phyloP scores from a whole-genome alignment of 2,329 filamentous ascomycete genomes.

The Byssochlamys sp. region DNA sequence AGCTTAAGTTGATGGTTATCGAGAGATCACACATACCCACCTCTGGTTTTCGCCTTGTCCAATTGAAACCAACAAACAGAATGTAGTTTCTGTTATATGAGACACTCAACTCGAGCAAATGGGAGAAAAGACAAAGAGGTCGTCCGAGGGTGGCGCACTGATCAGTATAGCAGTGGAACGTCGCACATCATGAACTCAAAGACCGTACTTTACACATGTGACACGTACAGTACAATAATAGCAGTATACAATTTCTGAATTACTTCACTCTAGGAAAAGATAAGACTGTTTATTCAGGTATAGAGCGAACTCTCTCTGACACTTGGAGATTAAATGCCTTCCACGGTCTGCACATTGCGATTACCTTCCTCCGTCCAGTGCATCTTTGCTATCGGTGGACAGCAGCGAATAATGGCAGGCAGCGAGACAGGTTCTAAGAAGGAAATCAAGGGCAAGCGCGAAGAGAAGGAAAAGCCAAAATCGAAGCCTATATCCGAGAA shows the following conservation, averaged over 20 bases:
- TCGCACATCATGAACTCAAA: neutral
- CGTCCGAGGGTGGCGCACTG: neutral
- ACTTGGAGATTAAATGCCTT: neutral
- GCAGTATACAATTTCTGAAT: neutral
- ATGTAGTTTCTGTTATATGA: neutral
- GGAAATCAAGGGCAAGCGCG: neutral
- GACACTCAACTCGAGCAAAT: neutral
- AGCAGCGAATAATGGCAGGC: neutral
- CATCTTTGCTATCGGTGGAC: neutral
- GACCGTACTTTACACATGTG: neutral
- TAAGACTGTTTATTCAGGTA: neutral
- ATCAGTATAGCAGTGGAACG: neutral
- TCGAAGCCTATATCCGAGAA: conserved; percentile 7
- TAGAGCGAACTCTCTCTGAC: neutral
- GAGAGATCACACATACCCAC: neutral
- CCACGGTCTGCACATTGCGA: neutral
- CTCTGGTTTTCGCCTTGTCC: neutral
- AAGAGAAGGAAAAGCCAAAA: neutral
- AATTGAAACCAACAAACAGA: neutral
- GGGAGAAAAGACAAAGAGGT: neutral
- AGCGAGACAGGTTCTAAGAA: neutral
- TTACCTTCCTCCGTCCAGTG: neutral
- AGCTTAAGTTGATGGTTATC: neutral
- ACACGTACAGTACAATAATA: neutral
- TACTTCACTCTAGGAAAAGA: neutral